These are phyloP conservation scores for Chloromonas sp. DNA, from an alignment of 163 green algal genomes.

Conservation along the genomic window DNA sequence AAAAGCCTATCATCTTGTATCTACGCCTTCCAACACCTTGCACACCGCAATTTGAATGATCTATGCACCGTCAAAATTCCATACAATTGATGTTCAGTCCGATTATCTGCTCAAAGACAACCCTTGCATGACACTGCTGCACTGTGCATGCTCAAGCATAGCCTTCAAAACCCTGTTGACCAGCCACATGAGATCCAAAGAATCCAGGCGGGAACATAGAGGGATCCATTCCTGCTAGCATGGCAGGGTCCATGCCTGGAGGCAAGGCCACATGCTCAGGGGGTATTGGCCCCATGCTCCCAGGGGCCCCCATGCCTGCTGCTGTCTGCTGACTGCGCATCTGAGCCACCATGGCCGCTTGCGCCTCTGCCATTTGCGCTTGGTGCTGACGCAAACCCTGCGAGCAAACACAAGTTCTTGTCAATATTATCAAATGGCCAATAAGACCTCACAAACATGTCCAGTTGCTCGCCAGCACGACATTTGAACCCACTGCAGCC, in stretches of 20 bases:
- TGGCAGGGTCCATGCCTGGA: neutral
- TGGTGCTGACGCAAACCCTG: conserved; percentile 28
- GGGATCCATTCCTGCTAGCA: too few relatives aligned
- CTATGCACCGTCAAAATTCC: too few relatives aligned
- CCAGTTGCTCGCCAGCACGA: neutral
- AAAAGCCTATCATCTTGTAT: too few relatives aligned
- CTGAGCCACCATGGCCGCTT: conserved; percentile 23
- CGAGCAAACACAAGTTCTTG: neutral
- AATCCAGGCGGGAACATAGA: too few relatives aligned
- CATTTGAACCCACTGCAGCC: neutral
- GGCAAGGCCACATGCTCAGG: neutral
- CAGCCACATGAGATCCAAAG: too few relatives aligned
- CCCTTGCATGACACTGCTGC: too few relatives aligned
- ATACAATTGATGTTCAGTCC: too few relatives aligned
- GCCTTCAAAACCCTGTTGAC: too few relatives aligned
- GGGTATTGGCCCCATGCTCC: neutral
- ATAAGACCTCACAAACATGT: neutral
- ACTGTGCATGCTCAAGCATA: too few relatives aligned
- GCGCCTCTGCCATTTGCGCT: conserved; percentile 22
- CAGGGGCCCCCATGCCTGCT: neutral
- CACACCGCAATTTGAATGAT: too few relatives aligned
- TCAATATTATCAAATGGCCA: neutral
- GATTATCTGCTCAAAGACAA: too few relatives aligned
- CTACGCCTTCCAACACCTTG: too few relatives aligned
- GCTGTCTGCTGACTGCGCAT: conserved; percentile 8